These are phyloP conservation scores for Penicillium canescens DNA, from an alignment of 495 filamentous ascomycete genomes.

Conservation along the genomic window DNA sequence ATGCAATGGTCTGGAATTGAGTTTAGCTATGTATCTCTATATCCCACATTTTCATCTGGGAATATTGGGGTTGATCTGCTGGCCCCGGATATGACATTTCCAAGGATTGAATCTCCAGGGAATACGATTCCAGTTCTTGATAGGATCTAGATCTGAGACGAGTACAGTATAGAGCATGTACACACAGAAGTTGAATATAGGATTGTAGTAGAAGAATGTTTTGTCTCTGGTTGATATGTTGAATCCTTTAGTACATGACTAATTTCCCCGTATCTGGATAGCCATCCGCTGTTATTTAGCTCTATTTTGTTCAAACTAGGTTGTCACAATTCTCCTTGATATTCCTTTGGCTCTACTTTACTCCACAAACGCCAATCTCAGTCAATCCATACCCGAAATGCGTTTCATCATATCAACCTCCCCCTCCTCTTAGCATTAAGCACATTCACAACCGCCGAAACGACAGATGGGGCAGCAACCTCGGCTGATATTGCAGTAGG, in stretches of 20 bases:
- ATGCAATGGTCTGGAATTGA: background rate
- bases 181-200: background rate
- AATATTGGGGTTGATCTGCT: no score
- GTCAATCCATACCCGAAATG: background rate
- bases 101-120: no score
- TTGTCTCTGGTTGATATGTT: slow-evolving; percentile 3
- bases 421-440: background rate
- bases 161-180: no score
- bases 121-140: background rate
- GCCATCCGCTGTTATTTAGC: no score
- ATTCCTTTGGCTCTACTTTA: background rate
- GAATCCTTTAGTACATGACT: background rate
- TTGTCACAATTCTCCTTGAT: no score
- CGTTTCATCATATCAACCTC: background rate
- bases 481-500: background rate
- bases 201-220: background rate
- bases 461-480: background rate
- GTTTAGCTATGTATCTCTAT: background rate
- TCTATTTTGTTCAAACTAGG: no score
- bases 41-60: no score
- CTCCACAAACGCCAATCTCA: background rate
- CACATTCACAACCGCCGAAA: background rate
- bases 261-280: background rate
- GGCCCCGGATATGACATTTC: no score
- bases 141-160: no score